phyloP scores from a whole-genome alignment of 306 rosid species.

The Glycine tomentella region DNA sequence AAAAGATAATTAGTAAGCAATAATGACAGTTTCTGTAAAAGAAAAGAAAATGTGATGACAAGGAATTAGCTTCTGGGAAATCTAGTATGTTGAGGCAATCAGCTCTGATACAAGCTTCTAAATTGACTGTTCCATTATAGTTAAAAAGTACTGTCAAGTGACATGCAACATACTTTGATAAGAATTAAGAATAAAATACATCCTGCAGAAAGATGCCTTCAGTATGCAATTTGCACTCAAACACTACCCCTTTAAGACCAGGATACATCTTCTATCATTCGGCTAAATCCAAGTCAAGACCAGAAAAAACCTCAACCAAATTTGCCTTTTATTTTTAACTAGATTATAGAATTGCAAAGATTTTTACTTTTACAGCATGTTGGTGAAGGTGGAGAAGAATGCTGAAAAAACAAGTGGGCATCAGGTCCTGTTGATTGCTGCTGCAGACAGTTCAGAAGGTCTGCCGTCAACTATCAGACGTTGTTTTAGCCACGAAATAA shows the following conservation, averaged over 20 bases:
- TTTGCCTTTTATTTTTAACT: slow-evolving; percentile 10
- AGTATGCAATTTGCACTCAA: slow-evolving; percentile 3
- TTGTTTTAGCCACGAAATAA: slow-evolving; percentile 95
- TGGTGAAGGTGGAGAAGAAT: slow-evolving; percentile 59
- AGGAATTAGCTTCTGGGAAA: slow-evolving; percentile 28
- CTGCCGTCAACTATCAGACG: slow-evolving; percentile 84
- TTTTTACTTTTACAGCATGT: slow-evolving; percentile 40
- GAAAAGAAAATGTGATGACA: slow-evolving; percentile 23
- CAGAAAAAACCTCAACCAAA: slow-evolving; percentile 21
- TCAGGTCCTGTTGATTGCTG: slow-evolving; percentile 77
- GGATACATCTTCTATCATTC: slow-evolving; percentile 5
- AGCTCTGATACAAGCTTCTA: slow-evolving; percentile 20
- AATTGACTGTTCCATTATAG: slow-evolving; percentile 3
- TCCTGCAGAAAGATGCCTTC: slow-evolving; percentile 18
- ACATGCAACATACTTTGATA: not conserved
- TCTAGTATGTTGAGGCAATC: slow-evolving; percentile 29
- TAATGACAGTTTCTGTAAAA: slow-evolving; percentile 22
- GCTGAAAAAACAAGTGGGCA: slow-evolving; percentile 61
- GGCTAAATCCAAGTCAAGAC: slow-evolving; percentile 7
- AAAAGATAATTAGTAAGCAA: not conserved
- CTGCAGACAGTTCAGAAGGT: slow-evolving; percentile 92
- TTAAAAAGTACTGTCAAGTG: slow-evolving; percentile 17
- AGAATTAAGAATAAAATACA: not conserved
- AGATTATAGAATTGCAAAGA: slow-evolving; percentile 31
- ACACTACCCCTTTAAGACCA: slow-evolving; percentile 2